A percentile compares a stretch with the other conserved stretches of the same genome.
Conservation (phyloP, 805 yeast genomes). For the Komagataella mondaviorum region DNA sequence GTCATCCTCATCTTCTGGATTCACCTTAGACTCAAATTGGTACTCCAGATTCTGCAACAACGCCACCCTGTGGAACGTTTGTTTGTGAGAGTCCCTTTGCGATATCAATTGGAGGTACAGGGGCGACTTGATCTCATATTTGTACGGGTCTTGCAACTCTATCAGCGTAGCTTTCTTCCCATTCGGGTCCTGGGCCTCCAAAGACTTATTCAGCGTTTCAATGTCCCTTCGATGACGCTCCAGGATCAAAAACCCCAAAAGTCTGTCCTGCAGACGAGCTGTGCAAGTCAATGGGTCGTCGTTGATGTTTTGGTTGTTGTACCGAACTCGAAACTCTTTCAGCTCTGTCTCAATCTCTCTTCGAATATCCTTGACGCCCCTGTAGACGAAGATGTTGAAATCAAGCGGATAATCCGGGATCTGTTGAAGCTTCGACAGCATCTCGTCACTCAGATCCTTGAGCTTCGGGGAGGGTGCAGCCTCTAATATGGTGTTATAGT, state of each 20-base stretch:
- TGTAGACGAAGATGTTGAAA: constrained; percentile 21
- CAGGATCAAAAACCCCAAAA: constrained; percentile 16
- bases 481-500: neutral
- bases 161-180: constrained; percentile 10
- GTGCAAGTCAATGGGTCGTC: neutral
- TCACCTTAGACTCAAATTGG: constrained; percentile 15
- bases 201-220: constrained; percentile 11
- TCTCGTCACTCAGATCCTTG: neutral
- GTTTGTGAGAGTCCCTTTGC: constrained; percentile 9
- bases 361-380: constrained; percentile 15
- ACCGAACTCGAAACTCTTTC: constrained; percentile 9
- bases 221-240: constrained; percentile 20
- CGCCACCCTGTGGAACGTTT: constrained; percentile 17
- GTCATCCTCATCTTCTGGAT: constrained; percentile 6
- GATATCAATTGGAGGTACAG: constrained; percentile 9
- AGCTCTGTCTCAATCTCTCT: constrained; percentile 9
- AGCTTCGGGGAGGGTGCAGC: neutral
- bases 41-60: constrained; percentile 21
- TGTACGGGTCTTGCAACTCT: constrained; percentile 13
- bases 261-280: constrained; percentile 16
- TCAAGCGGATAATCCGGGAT: constrained; percentile 24
- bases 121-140: constrained; percentile 21
- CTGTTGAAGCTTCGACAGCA: constrained; percentile 4
- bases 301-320: constrained; percentile 4
- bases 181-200: constrained; percentile 4